Base-by-base conservation (phyloP, 208 protist species). In the Leishmania braziliensis region DNA sequence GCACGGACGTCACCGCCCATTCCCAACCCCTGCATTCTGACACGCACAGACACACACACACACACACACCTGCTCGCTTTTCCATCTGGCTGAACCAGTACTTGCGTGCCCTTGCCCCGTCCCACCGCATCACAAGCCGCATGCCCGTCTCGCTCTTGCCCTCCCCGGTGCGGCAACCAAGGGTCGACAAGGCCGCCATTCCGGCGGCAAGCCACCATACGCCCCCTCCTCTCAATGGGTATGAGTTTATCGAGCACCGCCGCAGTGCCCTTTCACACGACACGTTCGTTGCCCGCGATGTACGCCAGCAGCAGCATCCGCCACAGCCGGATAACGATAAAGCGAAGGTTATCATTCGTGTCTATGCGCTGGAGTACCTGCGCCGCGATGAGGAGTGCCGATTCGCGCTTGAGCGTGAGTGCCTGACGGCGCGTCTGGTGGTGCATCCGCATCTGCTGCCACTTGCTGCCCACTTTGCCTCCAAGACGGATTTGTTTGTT, bases 301-400 rank as follows among this genome's bases (percentile, higher is more conserved):
- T 50, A 43, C 16, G 36, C 16, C 50, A 48, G 71, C 48, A 60
- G 39, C 66, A 43, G 3, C 46, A 73, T 51, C 39, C 69, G 46
- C 36, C 56, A 18, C 16, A 70, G 39, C 56, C 26, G n/a, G 48
- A 66, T 18, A 16, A 16, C 78, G 78, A 43, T 18, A 70, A 85
- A 33, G 71, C 75, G 56, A 87, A 91, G 39, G 86, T 92, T 20
- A 81, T 92, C 23, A 85, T 95, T 29, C 89, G 92, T 14, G 88
- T 95, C 8, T 94, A 92, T 80, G 87, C 93, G 18, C 73, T 95
- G 4, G 92, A 90, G 51, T 88, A 86, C 48, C 77, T 97, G 58
- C 84, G 85, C 14, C 53, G 75, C 10, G 82, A 94, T 62, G 84
- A 90, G 36, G 76, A 85, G 58, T 79, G 87, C 9, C 90, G 93